Base-by-base conservation (phyloP, 495 filamentous ascomycete species). In the Penicillium robsamsonii region DNA sequence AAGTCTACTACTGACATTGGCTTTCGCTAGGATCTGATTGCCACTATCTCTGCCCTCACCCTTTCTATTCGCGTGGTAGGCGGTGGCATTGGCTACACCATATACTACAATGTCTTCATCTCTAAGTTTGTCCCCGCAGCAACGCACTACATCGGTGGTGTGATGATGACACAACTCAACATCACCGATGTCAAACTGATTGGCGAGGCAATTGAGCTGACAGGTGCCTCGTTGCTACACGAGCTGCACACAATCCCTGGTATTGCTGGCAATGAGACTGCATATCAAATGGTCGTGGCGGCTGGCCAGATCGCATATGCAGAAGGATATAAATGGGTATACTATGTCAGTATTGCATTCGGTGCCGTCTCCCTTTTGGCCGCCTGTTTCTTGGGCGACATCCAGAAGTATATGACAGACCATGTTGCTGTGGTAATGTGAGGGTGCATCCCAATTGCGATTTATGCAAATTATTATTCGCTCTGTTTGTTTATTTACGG, bases 81-180 rank as follows among this genome's bases (percentile, higher is more conserved):
- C 33, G 87, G 87, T 35, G 75, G 81, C 31, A 83, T 91, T 51
- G 87, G 87, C 42, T 91, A 89, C 66, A 81, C 80, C 22, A 80
- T 86, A 55, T 91, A 91, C 78, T 90, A 85, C 79, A 91, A 89
- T 64, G 78, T 91, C 61, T 91, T 89, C 72, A 67, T 82, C 60
- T 77, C 78, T 60, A 88, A 87, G 70, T 84, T 89, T 56, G 58
- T 78, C 13, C 78, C 82, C 1, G 68, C 75, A 18, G 79, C 84
- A 31, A 65, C 52, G 9, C 46, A 76, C 44, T 77, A 81, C 51
- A 79, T 88, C 15, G 80, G 78, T 20, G 77, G 74, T 9, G 75
- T 79, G 1, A 85, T 86, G 75, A 51, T 70, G 4, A 62, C 67
- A 13, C 52, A 81, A 50, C 70, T 81, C 37, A 77, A 80, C 53